phyloP scores from a whole-genome alignment of 371 early-diverging fungal species.

The Saksenaea oblongispora region DNA sequence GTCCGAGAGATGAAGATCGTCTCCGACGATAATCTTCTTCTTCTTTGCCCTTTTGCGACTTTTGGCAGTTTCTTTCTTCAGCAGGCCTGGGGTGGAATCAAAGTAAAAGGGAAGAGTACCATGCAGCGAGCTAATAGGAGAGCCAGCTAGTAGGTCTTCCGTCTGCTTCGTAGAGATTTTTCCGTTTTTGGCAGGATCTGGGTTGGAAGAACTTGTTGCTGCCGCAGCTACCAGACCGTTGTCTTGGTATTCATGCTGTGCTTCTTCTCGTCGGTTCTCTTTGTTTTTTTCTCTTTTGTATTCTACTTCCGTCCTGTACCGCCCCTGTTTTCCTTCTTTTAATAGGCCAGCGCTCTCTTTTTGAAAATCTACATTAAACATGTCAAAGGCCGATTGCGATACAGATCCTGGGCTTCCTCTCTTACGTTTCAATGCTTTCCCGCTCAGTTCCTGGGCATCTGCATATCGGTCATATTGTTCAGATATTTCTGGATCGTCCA shows the following conservation, averaged over 20 bases:
- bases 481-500: conserved; percentile 20
- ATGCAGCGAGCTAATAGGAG: neutral
- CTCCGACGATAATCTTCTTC: conserved; percentile 20
- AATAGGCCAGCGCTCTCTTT: no score
- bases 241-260: no score
- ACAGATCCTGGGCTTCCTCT: no score
- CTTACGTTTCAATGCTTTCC: neutral
- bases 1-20: conserved; percentile 20
- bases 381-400: no score
- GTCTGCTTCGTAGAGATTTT: neutral
- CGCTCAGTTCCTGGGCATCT: conserved; percentile 5
- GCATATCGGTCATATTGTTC: conserved; percentile 21
- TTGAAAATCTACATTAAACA: no score
- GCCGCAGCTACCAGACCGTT: neutral
- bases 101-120: conserved; percentile 10
- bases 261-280: no score
- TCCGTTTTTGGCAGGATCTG: neutral
- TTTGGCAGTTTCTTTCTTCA: conserved; percentile 6
- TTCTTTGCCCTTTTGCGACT: conserved; percentile 7
- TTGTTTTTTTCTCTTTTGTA: no score
- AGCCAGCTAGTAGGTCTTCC: neutral
- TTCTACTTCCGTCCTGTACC: no score
- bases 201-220: neutral
- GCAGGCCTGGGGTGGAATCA: conserved; percentile 8
- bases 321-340: no score